These are phyloP conservation scores for Epichloe amarillans DNA, from an alignment of 2,329 filamentous ascomycete genomes.

Conservation along the genomic window DNA sequence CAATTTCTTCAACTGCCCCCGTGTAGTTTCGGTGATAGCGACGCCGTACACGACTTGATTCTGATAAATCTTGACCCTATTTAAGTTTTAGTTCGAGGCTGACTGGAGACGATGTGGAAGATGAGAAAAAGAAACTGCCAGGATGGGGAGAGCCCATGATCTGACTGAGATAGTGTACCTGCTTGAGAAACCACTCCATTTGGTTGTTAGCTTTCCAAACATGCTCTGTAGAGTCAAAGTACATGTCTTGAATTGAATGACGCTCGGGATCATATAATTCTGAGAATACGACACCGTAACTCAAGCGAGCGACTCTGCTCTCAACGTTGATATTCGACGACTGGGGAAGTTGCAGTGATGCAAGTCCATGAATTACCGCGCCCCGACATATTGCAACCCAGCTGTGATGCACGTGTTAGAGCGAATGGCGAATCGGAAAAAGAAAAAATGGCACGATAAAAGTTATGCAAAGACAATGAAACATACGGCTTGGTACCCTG, in stretches of 20 bases:
- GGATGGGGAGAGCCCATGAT: not conserved
- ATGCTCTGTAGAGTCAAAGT: not conserved
- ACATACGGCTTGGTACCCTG: slow-evolving; percentile 21
- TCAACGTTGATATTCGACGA: slow-evolving; percentile 9
- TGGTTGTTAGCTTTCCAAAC: slow-evolving; percentile 9
- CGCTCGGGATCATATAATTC: not conserved
- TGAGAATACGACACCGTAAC: slow-evolving; percentile 10
- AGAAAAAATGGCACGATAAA: not conserved
- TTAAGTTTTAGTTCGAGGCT: not conserved
- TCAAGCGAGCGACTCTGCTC: slow-evolving; percentile 15
- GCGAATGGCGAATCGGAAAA: not conserved
- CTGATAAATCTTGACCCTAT: not conserved
- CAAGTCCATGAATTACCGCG: slow-evolving; percentile 16
- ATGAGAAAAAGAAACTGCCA: not conserved
- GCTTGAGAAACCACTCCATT: slow-evolving; percentile 17
- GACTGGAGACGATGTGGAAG: not conserved
- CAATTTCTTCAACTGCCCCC: not conserved
- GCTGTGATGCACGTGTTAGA: slow-evolving; percentile 7
- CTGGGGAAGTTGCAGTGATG: not conserved
- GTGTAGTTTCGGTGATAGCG: fast-evolving
- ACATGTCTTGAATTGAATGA: slow-evolving; percentile 6
- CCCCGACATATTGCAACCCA: slow-evolving; percentile 24
- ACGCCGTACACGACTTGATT: not conserved
- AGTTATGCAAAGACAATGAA: not conserved
- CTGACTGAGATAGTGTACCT: not conserved